phyloP scores from a whole-genome alignment of 2,329 filamentous ascomycete genomes.

The Phoma sp. region DNA sequence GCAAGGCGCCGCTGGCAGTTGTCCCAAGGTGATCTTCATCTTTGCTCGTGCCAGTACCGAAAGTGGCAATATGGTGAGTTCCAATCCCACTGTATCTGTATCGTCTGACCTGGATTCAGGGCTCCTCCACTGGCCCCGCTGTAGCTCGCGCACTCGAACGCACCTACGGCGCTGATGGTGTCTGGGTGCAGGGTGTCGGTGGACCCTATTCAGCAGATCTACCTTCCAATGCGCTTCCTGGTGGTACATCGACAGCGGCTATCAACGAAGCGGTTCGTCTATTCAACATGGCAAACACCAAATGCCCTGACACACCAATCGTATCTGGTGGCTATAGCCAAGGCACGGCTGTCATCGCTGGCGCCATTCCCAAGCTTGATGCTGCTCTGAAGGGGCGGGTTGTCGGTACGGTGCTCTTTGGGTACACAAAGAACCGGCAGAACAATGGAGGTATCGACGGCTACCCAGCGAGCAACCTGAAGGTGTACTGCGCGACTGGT shows the following conservation, averaged over 20 bases:
- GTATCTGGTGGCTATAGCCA: slow-evolving; percentile 52
- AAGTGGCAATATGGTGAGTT: slow-evolving; percentile 35
- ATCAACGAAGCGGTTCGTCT: slow-evolving; percentile 45
- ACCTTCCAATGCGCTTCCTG: slow-evolving; percentile 39
- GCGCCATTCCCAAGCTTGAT: slow-evolving; percentile 38
- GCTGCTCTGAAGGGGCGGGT: slow-evolving; percentile 36
- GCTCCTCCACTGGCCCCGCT: slow-evolving; percentile 25
- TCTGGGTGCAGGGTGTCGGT: slow-evolving; percentile 45
- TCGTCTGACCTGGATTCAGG: slow-evolving; percentile 17
- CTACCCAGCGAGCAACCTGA: slow-evolving; percentile 41
- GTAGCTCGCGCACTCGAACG: slow-evolving; percentile 29
- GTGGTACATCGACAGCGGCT: slow-evolving; percentile 40
- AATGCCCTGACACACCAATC: slow-evolving; percentile 48
- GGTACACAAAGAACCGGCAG: slow-evolving; percentile 50
- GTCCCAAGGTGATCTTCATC: slow-evolving; percentile 37
- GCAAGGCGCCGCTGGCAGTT: slow-evolving; percentile 21
- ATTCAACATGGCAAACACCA: slow-evolving; percentile 44
- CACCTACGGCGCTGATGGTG: slow-evolving; percentile 28
- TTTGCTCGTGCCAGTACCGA: slow-evolving; percentile 36
- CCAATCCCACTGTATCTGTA: background rate
- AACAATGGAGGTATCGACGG: slow-evolving; percentile 43
- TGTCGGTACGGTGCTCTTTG: slow-evolving; percentile 49
- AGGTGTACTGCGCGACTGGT: slow-evolving; percentile 44
- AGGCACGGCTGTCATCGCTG: slow-evolving; percentile 49
- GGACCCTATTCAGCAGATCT: slow-evolving; percentile 45